These are phyloP conservation scores for Sherardia arvensis DNA, from an alignment of 257 asterid genomes.

Conservation along the genomic window DNA sequence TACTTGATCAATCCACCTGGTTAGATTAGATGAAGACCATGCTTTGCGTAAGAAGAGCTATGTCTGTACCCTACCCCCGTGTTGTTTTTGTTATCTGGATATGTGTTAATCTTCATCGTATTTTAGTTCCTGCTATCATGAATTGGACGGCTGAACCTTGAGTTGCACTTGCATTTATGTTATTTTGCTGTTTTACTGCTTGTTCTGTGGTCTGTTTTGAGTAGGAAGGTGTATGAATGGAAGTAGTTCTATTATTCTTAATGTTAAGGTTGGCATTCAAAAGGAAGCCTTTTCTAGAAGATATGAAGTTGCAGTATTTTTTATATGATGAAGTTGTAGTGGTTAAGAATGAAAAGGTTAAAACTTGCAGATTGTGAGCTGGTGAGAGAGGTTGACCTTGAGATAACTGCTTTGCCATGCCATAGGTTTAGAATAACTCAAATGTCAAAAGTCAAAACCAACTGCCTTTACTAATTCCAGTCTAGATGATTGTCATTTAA, in stretches of 20 bases:
- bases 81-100: background rate
- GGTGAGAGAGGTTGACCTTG: slow-evolving; percentile 4
- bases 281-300: background rate
- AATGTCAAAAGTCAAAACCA: background rate
- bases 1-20: background rate
- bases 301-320: no score
- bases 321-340: background rate
- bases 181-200: background rate
- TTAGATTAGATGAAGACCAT: background rate
- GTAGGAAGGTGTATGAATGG: background rate
- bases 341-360: slow-evolving; percentile 1
- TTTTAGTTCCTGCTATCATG: no score
- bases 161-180: background rate
- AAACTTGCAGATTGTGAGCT: background rate
- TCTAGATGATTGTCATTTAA: background rate
- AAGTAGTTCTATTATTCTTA: background rate
- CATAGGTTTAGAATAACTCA: background rate
- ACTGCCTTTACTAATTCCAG: background rate
- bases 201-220: background rate
- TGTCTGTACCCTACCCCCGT: background rate
- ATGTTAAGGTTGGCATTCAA: background rate
- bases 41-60: background rate
- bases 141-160: background rate
- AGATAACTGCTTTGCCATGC: background rate
- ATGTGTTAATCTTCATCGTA: background rate